Evolutionary conservation across 2,329 filamentous ascomycete species (phyloP).

Genomic region (Podosphaera fusca): DNA sequence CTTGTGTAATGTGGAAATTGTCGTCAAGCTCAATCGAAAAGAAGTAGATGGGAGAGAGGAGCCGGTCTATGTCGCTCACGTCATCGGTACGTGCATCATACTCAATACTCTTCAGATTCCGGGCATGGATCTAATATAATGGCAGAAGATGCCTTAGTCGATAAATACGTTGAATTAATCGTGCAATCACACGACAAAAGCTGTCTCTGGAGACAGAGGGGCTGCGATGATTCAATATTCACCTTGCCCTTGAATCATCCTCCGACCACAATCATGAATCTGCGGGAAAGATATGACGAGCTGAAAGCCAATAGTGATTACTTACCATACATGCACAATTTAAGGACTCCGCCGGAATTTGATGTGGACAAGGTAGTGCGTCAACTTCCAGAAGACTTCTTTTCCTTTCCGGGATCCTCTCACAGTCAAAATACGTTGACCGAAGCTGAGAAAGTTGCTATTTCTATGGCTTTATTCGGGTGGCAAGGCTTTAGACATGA

Average conservation of each 20-base stretch:
- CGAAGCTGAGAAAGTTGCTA: constrained; percentile 33
- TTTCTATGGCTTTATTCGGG: constrained; percentile 48
- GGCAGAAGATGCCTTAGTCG: constrained; percentile 42
- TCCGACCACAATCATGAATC: constrained; percentile 28
- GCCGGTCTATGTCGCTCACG: constrained; percentile 29
- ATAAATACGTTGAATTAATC: constrained; percentile 53
- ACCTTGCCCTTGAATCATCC: constrained; percentile 41
- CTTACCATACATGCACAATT: constrained; percentile 37
- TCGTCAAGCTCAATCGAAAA: constrained; percentile 51
- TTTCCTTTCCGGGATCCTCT: constrained; percentile 12
- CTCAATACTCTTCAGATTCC: not conserved
- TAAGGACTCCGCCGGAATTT: constrained; percentile 27
- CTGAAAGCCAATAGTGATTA: constrained; percentile 29
- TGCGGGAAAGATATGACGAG: constrained; percentile 43
- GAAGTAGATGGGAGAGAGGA: constrained; percentile 32
- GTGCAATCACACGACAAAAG: constrained; percentile 52
- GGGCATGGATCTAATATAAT: constrained; percentile 7
- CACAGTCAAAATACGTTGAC: not conserved
- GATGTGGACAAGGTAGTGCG: constrained; percentile 25
- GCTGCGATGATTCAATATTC: constrained; percentile 53
- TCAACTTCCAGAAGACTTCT: constrained; percentile 31
- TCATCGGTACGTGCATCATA: constrained; percentile 25
- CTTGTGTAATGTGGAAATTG: constrained; percentile 61
- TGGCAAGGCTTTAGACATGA: constrained; percentile 35
- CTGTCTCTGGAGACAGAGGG: constrained; percentile 68